phyloP scores from a whole-genome alignment of 768 basidiomycete genomes.

The Mycena belliarum region DNA sequence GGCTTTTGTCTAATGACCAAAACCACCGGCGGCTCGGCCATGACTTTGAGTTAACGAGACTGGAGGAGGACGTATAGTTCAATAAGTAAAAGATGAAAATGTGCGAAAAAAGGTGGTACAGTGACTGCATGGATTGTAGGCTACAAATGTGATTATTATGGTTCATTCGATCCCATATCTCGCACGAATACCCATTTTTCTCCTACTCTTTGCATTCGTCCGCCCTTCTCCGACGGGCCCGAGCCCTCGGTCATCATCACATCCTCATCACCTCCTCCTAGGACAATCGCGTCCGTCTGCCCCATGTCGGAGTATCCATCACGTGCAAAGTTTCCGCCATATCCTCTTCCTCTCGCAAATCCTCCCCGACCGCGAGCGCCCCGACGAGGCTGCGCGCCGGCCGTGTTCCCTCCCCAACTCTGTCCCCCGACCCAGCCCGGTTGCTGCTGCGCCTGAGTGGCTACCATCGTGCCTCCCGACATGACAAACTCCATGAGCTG shows the following conservation, averaged over 20 bases:
- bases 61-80: slow-evolving; percentile 44
- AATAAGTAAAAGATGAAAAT: slow-evolving; percentile 26
- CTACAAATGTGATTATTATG: slow-evolving; percentile 26
- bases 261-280: slow-evolving; percentile 47
- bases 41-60: slow-evolving; percentile 49
- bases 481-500: slow-evolving; percentile 77
- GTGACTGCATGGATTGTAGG: slow-evolving; percentile 3
- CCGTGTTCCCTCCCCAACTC: neutral
- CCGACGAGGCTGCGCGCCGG: neutral
- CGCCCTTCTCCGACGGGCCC: slow-evolving; percentile 32
- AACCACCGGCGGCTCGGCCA: slow-evolving; percentile 25
- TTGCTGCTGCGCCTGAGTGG: slow-evolving; percentile 23
- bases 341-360: slow-evolving; percentile 31
- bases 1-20: slow-evolving; percentile 40
- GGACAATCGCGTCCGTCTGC: slow-evolving; percentile 58
- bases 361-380: slow-evolving; percentile 33
- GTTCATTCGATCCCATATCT: slow-evolving; percentile 34
- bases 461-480: slow-evolving; percentile 29
- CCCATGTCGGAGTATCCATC: slow-evolving; percentile 39
- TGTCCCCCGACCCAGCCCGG: slow-evolving; percentile 12
- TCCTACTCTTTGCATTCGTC: slow-evolving; percentile 68
- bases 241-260: slow-evolving; percentile 15
- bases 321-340: slow-evolving; percentile 46
- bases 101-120: slow-evolving; percentile 13
- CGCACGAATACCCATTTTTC: slow-evolving; percentile 75